These are phyloP conservation scores for Yamadazyma sp. DNA, from an alignment of 1,139 yeast genomes.

Conservation along the genomic window DNA sequence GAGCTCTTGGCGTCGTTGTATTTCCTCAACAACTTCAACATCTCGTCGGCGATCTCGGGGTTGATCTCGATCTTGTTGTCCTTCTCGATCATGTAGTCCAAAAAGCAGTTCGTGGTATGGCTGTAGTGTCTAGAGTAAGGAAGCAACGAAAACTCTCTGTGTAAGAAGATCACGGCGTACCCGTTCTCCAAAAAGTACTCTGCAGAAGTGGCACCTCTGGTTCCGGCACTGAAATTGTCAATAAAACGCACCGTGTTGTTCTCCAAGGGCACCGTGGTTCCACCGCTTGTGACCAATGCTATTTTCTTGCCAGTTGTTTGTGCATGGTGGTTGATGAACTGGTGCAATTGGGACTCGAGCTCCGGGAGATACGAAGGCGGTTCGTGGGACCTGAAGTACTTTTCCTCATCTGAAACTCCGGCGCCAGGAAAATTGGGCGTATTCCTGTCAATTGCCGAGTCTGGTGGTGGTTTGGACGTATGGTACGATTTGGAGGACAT, in stretches of 20 bases:
- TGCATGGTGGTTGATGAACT: slow-evolving; percentile 55
- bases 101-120: slow-evolving; percentile 79
- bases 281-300: slow-evolving; percentile 93
- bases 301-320: slow-evolving; percentile 48
- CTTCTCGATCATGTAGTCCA: slow-evolving; percentile 72
- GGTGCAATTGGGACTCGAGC: slow-evolving; percentile 53
- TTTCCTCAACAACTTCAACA: slow-evolving; percentile 65
- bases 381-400: slow-evolving; percentile 67
- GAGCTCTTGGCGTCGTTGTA: slow-evolving; percentile 62
- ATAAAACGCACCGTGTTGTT: slow-evolving; percentile 94
- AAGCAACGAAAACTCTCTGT: slow-evolving; percentile 85
- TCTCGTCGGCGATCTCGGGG: slow-evolving; percentile 58
- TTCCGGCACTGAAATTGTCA: slow-evolving; percentile 96
- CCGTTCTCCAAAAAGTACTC: slow-evolving; percentile 84
- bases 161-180: slow-evolving; percentile 88
- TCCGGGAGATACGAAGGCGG: slow-evolving; percentile 75
- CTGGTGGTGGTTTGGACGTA: slow-evolving; percentile 72
- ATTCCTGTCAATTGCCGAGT: slow-evolving; percentile 74
- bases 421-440: slow-evolving; percentile 83
- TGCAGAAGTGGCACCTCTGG: slow-evolving; percentile 95
- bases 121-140: slow-evolving; percentile 91
- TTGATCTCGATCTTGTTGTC: slow-evolving; percentile 59
- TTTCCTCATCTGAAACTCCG: slow-evolving; percentile 66
- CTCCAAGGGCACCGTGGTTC: slow-evolving; percentile 96
- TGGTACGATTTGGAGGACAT: slow-evolving; percentile 30